Percentiles rank a stretch among this genome's conserved stretches.
Conservation (phyloP, 805 yeast species). For the Candida vaughaniae region DNA sequence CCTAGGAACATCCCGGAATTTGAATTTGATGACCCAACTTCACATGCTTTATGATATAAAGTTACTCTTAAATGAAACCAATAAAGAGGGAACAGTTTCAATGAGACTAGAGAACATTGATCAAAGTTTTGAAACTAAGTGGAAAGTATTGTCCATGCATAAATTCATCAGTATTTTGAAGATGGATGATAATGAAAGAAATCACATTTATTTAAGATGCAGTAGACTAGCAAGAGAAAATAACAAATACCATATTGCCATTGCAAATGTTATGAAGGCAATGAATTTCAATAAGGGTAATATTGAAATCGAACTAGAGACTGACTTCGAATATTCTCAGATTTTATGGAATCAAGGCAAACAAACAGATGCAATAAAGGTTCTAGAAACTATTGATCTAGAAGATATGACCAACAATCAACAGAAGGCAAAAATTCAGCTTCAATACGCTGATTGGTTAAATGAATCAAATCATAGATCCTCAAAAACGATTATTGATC, state of each 20-base stretch:
- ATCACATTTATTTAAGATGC: conserved; percentile 53
- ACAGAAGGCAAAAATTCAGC: conserved; percentile 48
- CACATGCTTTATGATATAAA: conserved; percentile 37
- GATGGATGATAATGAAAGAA: conserved; percentile 24
- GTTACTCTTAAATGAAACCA: conserved; percentile 17
- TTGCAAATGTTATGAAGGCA: conserved; percentile 64
- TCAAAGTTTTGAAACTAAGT: conserved; percentile 53
- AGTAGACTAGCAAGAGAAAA: conserved; percentile 68
- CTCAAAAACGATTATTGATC: conserved; percentile 66
- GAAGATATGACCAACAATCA: not conserved
- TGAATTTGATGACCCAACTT: conserved; percentile 34
- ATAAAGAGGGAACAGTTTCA: conserved; percentile 14
- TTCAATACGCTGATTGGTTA: conserved; percentile 85
- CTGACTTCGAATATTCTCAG: conserved; percentile 72
- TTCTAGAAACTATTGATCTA: conserved; percentile 43
- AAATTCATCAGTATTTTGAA: conserved; percentile 39
- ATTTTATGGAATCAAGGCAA: conserved; percentile 89
- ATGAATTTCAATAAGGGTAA: conserved; percentile 23
- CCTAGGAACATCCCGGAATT: conserved; percentile 39
- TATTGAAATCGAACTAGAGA: conserved; percentile 2
- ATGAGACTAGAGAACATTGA: conserved; percentile 35
- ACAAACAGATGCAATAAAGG: conserved; percentile 75
- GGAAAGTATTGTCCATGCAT: conserved; percentile 60
- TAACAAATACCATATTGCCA: conserved; percentile 69
- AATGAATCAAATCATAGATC: conserved; percentile 83